Evolutionary conservation across 495 filamentous ascomycete species (phyloP), one percentile per base, ranked within the genome.

Genomic region (Penicillium verhagenii): DNA sequence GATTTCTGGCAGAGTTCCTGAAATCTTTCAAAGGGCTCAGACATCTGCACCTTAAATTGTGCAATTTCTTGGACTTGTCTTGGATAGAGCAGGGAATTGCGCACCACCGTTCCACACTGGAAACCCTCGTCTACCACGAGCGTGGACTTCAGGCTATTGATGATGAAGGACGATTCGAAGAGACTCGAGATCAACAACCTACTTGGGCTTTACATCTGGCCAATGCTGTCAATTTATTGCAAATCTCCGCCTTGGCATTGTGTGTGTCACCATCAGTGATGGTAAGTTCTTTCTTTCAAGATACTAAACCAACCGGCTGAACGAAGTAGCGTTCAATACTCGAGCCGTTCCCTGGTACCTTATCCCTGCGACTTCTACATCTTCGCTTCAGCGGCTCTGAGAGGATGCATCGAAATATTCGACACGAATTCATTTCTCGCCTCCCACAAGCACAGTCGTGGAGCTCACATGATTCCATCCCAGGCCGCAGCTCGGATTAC

Each of bases 81-180:
- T 44, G 26, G 3, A 19, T 57, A n/a, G 28, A 35, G 18, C 7
- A 14, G 1, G 58, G 26, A 1, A 50, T 57, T 25, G 9, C 18
- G 24, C 29, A 57, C 16, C 53, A 57, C 25, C 14, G n/a, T 10
- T 18, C 37, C 6, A 53, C 58, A 6, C 21, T 60, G 18, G 39
- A 60, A 39, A 46, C 13, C 21, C 31, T 60, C 24, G 25, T 20
- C 1, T 60, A 53, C 26, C 58, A 60, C 29, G 49, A 60, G 26
- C 26, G 45, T 18, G 33, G 23, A 26, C 49, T 56, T n/a, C 16
- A 14, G 21, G 21, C 44, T 6, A 39, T 60, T 21, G 53, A 47
- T 25, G 33, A 56, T 19, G 53, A 53, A 38, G 45, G 56, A 2
- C 31, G 50, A 25, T 56, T 46, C 5, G 28, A 47, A 43, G 47